phyloP scores from a whole-genome alignment of 345 rosid species.

The Dimocarpus longan region DNA sequence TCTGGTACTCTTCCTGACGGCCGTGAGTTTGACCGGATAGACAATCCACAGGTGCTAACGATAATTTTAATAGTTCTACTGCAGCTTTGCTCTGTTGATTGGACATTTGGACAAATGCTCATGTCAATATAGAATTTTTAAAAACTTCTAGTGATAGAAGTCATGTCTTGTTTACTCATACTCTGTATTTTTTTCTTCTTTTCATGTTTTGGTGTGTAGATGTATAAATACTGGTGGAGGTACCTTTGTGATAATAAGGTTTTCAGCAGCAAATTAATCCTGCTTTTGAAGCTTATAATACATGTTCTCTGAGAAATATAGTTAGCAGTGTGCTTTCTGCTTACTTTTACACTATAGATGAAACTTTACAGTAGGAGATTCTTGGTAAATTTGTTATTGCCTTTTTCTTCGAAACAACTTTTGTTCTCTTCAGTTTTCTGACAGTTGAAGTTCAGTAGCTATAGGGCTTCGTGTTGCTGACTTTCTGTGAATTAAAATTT shows the following conservation, averaged over 20 bases:
- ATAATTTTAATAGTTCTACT: slow-evolving; percentile 7
- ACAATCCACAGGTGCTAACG: slow-evolving; percentile 76
- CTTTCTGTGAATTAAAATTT: neutral
- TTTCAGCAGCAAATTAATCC: neutral
- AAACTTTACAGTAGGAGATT: neutral
- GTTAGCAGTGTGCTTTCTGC: neutral
- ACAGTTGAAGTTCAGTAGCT: neutral
- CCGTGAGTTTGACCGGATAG: slow-evolving; percentile 85
- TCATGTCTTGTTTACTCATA: neutral
- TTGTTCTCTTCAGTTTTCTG: neutral
- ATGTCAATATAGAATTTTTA: neutral
- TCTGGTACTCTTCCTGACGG: slow-evolving; percentile 95
- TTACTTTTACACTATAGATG: neutral
- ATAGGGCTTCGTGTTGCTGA: neutral
- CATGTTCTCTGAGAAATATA: neutral
- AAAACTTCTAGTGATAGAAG: slow-evolving; percentile 1
- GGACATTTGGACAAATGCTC: neutral
- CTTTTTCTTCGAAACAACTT: neutral
- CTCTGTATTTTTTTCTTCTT: neutral
- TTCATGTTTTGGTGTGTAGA: neutral
- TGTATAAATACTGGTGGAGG: neutral
- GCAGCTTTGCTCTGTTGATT: neutral
- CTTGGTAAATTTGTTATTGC: neutral
- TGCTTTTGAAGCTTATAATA: neutral
- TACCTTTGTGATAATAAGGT: neutral